A percentile compares a stretch with the other conserved stretches of the same genome.
Evolutionary conservation across 192 early-diverging fungal species (phyloP).

Genomic region (Mortierella antarctica): DNA sequence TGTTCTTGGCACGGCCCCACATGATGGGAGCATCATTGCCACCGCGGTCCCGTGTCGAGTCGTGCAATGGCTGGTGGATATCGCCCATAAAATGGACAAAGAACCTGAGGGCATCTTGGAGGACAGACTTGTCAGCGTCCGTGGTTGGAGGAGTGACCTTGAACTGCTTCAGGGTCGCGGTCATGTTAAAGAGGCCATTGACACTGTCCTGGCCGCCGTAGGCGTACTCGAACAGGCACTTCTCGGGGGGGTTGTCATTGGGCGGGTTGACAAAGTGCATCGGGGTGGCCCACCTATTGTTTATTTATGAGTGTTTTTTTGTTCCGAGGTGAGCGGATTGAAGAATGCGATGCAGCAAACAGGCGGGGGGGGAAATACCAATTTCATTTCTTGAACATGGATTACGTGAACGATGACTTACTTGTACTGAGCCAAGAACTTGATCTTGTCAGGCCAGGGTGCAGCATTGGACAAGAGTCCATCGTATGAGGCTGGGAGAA

Average conservation of each 20-base stretch:
- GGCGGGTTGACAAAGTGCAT: slow-evolving; percentile 48
- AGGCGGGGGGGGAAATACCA: not conserved
- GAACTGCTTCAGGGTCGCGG: slow-evolving; percentile 38
- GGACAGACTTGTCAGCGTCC: not conserved
- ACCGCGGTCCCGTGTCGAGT: slow-evolving; percentile 25
- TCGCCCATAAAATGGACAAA: slow-evolving; percentile 61
- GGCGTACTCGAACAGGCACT: slow-evolving; percentile 29
- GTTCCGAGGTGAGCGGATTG: not conserved
- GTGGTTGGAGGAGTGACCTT: slow-evolving; percentile 24
- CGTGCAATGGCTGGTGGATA: slow-evolving; percentile 60
- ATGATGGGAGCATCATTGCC: slow-evolving; percentile 45
- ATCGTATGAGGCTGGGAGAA: slow-evolving; percentile 31
- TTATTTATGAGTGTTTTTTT: not conserved
- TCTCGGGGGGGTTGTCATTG: slow-evolving; percentile 51
- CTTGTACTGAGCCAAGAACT: slow-evolving; percentile 19
- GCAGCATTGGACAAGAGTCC: slow-evolving; percentile 44
- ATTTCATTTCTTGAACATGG: not conserved
- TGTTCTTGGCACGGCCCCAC: slow-evolving; percentile 38
- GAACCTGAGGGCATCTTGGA: slow-evolving; percentile 53
- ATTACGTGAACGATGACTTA: slow-evolving; percentile 2
- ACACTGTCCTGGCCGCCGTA: slow-evolving; percentile 38
- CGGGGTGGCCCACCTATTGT: slow-evolving; percentile 22
- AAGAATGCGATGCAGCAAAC: not conserved
- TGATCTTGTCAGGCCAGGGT: slow-evolving; percentile 27
- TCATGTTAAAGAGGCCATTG: slow-evolving; percentile 56